Conservation (phyloP, 129 eudicot genomes). For the Mikania micrantha region DNA sequence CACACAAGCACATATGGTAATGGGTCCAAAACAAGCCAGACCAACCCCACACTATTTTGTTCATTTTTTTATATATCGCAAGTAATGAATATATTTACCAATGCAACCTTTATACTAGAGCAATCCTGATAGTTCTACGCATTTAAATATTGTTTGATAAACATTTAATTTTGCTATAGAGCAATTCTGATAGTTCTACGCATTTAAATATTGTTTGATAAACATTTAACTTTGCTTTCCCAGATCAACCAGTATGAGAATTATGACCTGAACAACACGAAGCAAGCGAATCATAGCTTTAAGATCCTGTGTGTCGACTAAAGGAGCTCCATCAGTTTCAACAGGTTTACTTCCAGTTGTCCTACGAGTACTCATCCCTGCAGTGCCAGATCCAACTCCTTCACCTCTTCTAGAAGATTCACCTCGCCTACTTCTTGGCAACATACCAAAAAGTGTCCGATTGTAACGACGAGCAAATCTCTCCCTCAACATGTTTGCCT, state of each 20-base stretch:
- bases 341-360: constrained; percentile 68
- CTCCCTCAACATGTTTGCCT: constrained; percentile 95
- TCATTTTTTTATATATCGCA: neutral
- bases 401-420: constrained; percentile 92
- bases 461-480: constrained; percentile 92
- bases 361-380: constrained; percentile 63
- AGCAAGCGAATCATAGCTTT: constrained; percentile 88
- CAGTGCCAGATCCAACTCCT: constrained; percentile 55
- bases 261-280: constrained; percentile 86
- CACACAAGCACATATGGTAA: neutral
- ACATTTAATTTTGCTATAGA: neutral
- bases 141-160: neutral
- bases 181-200: neutral
- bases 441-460: constrained; percentile 82
- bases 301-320: constrained; percentile 81
- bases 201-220: neutral
- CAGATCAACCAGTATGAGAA: constrained; percentile 1
- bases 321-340: constrained; percentile 94
- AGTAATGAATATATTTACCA: neutral
- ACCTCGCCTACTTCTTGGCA: constrained; percentile 82
- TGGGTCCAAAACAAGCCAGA: neutral
- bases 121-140: neutral
- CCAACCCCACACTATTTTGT: neutral
- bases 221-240: neutral
- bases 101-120: neutral